phyloP scores from a whole-genome alignment of 2,329 filamentous ascomycete species.

The Trichoderma semiorbis region DNA sequence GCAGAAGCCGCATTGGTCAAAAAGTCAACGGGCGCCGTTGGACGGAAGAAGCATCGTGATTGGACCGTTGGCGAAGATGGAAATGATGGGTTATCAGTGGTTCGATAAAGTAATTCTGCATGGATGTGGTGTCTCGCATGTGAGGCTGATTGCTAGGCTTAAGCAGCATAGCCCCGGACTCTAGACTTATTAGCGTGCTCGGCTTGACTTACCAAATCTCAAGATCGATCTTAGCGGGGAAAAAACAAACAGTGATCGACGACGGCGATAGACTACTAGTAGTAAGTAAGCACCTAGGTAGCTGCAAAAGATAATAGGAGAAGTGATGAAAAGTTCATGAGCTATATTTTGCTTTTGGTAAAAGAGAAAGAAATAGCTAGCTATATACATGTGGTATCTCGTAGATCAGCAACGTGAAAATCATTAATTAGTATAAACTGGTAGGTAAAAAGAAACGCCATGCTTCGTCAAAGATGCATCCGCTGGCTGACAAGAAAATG shows the following conservation, averaged over 20 bases:
- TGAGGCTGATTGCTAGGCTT: neutral
- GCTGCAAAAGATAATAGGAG: neutral
- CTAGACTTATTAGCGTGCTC: neutral
- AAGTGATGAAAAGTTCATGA: neutral
- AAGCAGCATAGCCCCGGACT: neutral
- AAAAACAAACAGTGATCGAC: neutral
- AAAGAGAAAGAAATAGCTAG: neutral
- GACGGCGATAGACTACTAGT: neutral
- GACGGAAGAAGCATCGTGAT: neutral
- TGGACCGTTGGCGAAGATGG: neutral
- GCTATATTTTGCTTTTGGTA: neutral
- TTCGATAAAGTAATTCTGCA: neutral
- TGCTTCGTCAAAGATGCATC: neutral
- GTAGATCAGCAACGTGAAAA: neutral
- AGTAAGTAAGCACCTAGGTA: neutral
- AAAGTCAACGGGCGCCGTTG: neutral
- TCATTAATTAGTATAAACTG: neutral
- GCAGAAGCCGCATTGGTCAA: neutral
- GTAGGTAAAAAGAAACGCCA: neutral
- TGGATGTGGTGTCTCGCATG: neutral
- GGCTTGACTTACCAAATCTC: neutral
- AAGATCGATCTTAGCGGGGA: neutral
- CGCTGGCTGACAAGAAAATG: neutral
- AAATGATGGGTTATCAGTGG: neutral
- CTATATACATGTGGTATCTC: conserved; percentile 7